A percentile compares a stretch with the other conserved stretches of the same genome.
These are phyloP conservation scores for Coemansia sp. DNA, from an alignment of 192 early-diverging fungal genomes.

Conservation along the genomic window DNA sequence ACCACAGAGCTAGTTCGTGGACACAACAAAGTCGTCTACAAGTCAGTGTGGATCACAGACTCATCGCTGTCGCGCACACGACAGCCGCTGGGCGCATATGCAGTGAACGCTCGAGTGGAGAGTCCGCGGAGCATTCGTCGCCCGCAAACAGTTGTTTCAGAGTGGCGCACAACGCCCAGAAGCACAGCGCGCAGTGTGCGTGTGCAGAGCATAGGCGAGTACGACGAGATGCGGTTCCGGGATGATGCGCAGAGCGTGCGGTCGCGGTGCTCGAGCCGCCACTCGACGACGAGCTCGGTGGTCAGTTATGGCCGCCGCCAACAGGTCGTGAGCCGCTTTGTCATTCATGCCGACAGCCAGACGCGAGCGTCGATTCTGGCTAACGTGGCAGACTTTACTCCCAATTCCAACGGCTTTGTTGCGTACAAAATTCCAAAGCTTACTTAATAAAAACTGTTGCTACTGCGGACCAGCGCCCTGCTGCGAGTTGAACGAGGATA, in stretches of 20 bases:
- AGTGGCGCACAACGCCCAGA: conserved; percentile 5
- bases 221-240: background rate
- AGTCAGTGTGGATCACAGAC: conserved; percentile 44
- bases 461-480: too few species aligned
- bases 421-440: conserved; percentile 55
- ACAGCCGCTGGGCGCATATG: conserved; percentile 43
- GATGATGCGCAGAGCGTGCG: conserved; percentile 42
- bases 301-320: conserved; percentile 29
- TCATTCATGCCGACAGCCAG: conserved; percentile 30
- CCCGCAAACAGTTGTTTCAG: conserved; percentile 4
- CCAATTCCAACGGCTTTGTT: conserved; percentile 50
- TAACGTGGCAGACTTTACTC: conserved; percentile 47
- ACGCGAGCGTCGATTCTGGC: conserved; percentile 29
- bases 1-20: conserved; percentile 22
- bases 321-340: conserved; percentile 34
- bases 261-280: conserved; percentile 38
- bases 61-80: conserved; percentile 37
- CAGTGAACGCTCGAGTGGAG: background rate
- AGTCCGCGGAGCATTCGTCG: background rate
- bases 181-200: background rate
- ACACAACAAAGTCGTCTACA: conserved; percentile 41
- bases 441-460: background rate
- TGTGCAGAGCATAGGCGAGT: conserved; percentile 12
- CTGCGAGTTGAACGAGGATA: too few species aligned
- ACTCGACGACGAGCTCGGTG: conserved; percentile 37